Base-by-base conservation (phyloP, 306 rosid species). In the Dryas octopetala region DNA sequence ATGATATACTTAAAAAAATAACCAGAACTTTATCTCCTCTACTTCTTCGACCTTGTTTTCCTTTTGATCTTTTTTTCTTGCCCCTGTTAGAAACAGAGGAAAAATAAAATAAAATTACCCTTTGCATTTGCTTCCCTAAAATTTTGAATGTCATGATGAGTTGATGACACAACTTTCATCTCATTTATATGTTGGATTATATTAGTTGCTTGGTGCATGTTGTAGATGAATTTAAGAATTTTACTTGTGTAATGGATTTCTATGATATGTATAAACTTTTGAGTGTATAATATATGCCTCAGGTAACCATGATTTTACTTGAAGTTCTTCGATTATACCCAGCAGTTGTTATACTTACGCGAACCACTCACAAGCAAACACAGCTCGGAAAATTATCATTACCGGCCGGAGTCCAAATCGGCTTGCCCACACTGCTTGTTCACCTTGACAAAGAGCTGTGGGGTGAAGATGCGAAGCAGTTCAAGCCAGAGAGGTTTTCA, bases 321-420 rank as follows among this genome's bases (percentile, higher is more conserved):
- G 93, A 91, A 78, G 91, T 92, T 77, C 87, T 89, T 0, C 87
- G 97, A 53, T 46, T 89, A 32, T 88, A 89, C 45, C 78, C 97
- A 9, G 88, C 93, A 0, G 1, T 17, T 7, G 0, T 15, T 8
- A 0, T 1, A 3, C 7, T 82, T 0, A 0, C 0, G 16, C 84
- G 88, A 63, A 5, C 0, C 0, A 74, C 44, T 28, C 7, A 40
- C 4, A 73, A 73, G 50, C 79, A 76, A 23, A 46, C 79, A 15
- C 81, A 74, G 28, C 74, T 88, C 4, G 86, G 88, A 45, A 51
- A 75, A 0, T 5, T 84, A 43, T 12, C 62, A 4, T 5, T 87
- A 66, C 91, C 88, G 15, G 78, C 78, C 0, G 87, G 87, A 58
- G 74, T 64, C 0, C 3, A 14, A 0, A 0, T 82, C 0, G 12